phyloP scores from a whole-genome alignment of 768 basidiomycete genomes.

The Floccularia luteovirens region DNA sequence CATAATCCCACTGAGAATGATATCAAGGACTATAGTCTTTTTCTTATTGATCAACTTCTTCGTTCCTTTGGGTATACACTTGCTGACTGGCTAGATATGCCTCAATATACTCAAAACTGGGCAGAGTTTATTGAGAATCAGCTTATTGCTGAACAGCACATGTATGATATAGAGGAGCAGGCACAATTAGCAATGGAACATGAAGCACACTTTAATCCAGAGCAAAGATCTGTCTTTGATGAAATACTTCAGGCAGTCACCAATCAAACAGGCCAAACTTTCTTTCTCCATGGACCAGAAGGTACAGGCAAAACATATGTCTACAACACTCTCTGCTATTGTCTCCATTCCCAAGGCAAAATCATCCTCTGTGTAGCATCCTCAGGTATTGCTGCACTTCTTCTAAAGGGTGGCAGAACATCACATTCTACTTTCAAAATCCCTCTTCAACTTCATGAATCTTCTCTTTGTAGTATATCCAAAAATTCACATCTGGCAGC shows the following conservation, averaged over 20 bases:
- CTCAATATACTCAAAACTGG: slow-evolving; percentile 18
- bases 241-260: slow-evolving; percentile 17
- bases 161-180: too few relatives aligned
- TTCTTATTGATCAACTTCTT: slow-evolving; percentile 23
- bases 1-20: slow-evolving; percentile 17
- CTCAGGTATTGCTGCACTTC: slow-evolving; percentile 38
- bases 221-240: slow-evolving; percentile 21
- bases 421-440: slow-evolving; percentile 43
- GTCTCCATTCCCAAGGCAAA: slow-evolving; percentile 13
- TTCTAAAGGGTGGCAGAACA: slow-evolving; percentile 36
- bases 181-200: too few relatives aligned
- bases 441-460: slow-evolving; percentile 18
- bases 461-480: slow-evolving; percentile 16
- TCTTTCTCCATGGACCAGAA: slow-evolving; percentile 36
- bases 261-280: slow-evolving; percentile 9
- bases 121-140: slow-evolving; percentile 9
- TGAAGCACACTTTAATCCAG: slow-evolving; percentile 26
- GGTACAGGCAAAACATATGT: slow-evolving; percentile 41
- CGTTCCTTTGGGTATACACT: slow-evolving; percentile 13
- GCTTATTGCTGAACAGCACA: slow-evolving; percentile 18
- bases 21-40: slow-evolving; percentile 33
- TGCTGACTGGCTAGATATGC: slow-evolving; percentile 18
- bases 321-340: slow-evolving; percentile 24
- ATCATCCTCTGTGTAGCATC: slow-evolving; percentile 41
- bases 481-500: slow-evolving; percentile 17